phyloP scores from a whole-genome alignment of 2,329 filamentous ascomycete species.

The Fusarium humuli region DNA sequence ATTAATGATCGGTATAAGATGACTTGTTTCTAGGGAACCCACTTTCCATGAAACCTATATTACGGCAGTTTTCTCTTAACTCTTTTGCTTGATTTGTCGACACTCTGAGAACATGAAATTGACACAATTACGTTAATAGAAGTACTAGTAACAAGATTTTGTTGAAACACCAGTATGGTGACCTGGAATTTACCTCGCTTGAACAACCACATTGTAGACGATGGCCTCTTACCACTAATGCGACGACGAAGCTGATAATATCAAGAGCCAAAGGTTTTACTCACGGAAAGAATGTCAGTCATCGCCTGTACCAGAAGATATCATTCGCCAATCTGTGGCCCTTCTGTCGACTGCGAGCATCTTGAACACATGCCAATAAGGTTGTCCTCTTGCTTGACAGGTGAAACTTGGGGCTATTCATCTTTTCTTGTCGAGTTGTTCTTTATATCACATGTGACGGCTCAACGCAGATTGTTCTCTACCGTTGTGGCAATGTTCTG shows the following conservation, averaged over 20 bases:
- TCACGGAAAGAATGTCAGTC: not conserved
- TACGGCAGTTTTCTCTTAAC: not conserved
- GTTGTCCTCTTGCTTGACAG: not conserved
- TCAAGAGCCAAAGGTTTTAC: not conserved
- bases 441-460: not conserved
- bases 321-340: not conserved
- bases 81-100: not conserved
- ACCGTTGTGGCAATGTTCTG: not conserved
- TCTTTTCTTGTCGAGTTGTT: not conserved
- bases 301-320: not conserved
- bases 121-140: not conserved
- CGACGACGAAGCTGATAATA: not conserved
- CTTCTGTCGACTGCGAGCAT: not conserved
- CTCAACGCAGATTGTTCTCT: not conserved
- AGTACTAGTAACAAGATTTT: not conserved
- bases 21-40: not conserved
- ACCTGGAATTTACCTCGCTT: not conserved
- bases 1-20: slow-evolving; percentile 4
- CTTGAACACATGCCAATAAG: not conserved
- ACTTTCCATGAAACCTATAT: slow-evolving; percentile 5
- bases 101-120: not conserved
- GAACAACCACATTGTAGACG: not conserved
- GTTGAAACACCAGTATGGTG: not conserved
- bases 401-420: not conserved
- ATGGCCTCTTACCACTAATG: not conserved